Evolutionary conservation across 257 asterid genomes (phyloP), one percentile per base, ranked within the genome.

Genomic region (Nicotiana tomentosiformis): DNA sequence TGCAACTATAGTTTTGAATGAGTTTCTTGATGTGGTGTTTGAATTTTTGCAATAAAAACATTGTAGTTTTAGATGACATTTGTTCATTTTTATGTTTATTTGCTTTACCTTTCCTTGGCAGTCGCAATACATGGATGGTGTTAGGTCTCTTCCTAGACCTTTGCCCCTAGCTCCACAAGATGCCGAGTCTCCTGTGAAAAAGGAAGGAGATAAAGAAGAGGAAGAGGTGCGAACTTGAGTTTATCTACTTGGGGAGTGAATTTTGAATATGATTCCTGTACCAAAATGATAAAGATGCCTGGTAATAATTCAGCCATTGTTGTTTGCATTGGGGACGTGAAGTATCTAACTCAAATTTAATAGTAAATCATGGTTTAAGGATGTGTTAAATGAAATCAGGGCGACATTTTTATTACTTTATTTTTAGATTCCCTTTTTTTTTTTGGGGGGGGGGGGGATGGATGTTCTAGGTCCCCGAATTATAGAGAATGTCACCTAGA

Each of bases 121-220:
- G 98, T 91, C 90, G 30, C 93, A 86, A 80, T 84, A 89, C 86
- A 60, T 85, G 86, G 97, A 94, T 86, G 35, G 88, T 43, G 90
- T 80, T 64, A 90, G 86, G 89, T 86, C 96, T 86, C 97, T 94
- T 89, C 98, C 99, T 37, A 93, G 90, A 85, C 99, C 99, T 57
- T 87, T 90, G 87, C 91, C 98, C 17, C 87, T 90, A 79, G 90
- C 92, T 81, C 87, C 89, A 64, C 89, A 86, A 88, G 90, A 86
- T 81, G 87, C 65, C n/a, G 84, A 87, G 72, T 91, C 91, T 26
- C 86, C 93, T 53, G 88, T 78, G 61, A 89, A 88, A 81, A 86
- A 66, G 81, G 91, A 84, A 60, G 88, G 83, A 49, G 87, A 74
- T 77, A 88, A 86, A 83, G 95, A 89, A 86, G 97, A 88, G 68